Conservation (phyloP, 768 basidiomycete species). For the Boletus huronensis region DNA sequence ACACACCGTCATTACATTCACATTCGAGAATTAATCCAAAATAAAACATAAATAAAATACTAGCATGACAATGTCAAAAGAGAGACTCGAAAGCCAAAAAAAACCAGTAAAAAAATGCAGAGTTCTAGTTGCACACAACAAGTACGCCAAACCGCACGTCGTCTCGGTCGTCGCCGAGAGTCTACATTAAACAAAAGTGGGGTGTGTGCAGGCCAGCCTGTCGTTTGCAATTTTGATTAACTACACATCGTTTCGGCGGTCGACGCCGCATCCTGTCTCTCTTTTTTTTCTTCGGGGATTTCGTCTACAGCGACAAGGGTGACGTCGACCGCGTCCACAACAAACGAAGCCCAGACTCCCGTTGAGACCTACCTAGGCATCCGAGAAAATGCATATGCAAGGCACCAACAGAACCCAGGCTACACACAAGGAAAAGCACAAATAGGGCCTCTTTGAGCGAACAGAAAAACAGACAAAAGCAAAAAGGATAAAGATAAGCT, state of each 20-base stretch:
- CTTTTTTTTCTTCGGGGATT: not conserved
- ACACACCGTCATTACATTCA: not conserved
- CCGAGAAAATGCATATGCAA: conserved; percentile 23
- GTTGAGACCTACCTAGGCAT: conserved; percentile 22
- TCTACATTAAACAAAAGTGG: not conserved
- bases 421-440: conserved; percentile 13
- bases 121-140: conserved; percentile 15
- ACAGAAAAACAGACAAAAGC: not conserved
- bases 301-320: not conserved
- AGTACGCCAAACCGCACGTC: not conserved
- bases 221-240: conserved; percentile 6
- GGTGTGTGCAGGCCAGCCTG: conserved; percentile 23
- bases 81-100: not conserved
- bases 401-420: conserved; percentile 22
- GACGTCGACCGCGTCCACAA: not conserved
- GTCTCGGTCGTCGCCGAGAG: not conserved
- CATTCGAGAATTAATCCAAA: not conserved
- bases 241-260: conserved; percentile 8
- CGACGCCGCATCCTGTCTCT: conserved; percentile 3
- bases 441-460: not conserved
- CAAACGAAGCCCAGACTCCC: conserved; percentile 2
- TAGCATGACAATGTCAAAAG: not conserved
- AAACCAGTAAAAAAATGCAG: not conserved
- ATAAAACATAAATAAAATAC: not conserved
- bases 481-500: conserved; percentile 2